Evolutionary conservation across 352 stramenopile genomes (phyloP), one percentile per base, ranked within the genome.

Genomic region (Phytophthora cajani): DNA sequence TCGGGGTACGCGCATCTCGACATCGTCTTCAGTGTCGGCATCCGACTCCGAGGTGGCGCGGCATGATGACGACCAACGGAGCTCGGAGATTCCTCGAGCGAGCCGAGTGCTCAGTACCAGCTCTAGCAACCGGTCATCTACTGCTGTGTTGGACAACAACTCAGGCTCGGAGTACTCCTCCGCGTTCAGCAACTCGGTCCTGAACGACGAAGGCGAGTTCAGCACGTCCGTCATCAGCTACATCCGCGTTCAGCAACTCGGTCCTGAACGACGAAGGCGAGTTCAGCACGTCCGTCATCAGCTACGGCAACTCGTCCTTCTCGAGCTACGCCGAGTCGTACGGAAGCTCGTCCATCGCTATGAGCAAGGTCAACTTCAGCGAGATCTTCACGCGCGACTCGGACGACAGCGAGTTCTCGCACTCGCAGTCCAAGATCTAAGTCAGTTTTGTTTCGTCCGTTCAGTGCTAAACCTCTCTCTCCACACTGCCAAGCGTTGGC

Each of bases 291-390:
- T 78, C 70, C 36, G 54, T 76, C 19, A 72, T 74, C 17, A 79
- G 67, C 19, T 69, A 78, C 17, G 72, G 70, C 25, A 77, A 69
- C 52, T 67, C 59, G 17, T 78, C 74, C 62, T 89, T 52, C 17
- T 52, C 46, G 46, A 69, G 74, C 54, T 80, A 81, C 44, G 44
- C 79, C 46, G 75, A 87, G 51, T 88, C 80, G 36, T 78, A 82
- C 36, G 79, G 83, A 53, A 81, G 74, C 69, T 89, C 69, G n/a
- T 79, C 81, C 23, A 80, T 81, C 32, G 55, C 75, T 58, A 75
- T 88, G 69, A 90, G 82, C 56, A 77, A 82, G n/a, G 78, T 90
- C 62, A 81, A 90, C 70, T 91, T 91, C 64, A 92, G 85, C 57
- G 82, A 91, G 67, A 82, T 86, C 67, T 88, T 81, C 60, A 63